These are phyloP conservation scores for Syncephalis fuscata DNA, from an alignment of 371 early-diverging fungal species.

Conservation along the genomic window DNA sequence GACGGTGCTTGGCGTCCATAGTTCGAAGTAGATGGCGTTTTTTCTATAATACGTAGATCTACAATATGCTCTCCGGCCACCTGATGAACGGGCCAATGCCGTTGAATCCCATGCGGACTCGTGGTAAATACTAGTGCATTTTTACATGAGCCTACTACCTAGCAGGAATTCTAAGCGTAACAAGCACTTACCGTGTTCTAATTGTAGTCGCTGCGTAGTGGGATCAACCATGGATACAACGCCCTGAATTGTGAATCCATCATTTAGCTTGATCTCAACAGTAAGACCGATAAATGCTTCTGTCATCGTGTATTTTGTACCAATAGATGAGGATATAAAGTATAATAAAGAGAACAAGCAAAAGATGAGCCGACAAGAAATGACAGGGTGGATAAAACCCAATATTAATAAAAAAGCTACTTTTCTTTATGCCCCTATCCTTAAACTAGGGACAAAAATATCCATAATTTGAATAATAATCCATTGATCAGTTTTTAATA, in stretches of 20 bases:
- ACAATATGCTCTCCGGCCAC: slow-evolving; percentile 19
- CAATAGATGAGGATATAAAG: neutral
- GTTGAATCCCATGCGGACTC: neutral
- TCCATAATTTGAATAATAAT: too few species aligned
- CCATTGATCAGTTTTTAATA: too few species aligned
- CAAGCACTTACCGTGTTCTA: slow-evolving; percentile 26
- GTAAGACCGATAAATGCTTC: slow-evolving; percentile 33
- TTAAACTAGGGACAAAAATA: too few species aligned
- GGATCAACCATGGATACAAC: slow-evolving; percentile 30
- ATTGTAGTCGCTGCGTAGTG: slow-evolving; percentile 24
- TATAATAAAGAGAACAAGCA: too few species aligned
- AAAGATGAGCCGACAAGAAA: too few species aligned
- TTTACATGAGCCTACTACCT: too few species aligned
- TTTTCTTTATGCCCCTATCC: too few species aligned
- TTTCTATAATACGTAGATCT: slow-evolving; percentile 1
- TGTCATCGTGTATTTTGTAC: slow-evolving; percentile 18
- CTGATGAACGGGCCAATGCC: slow-evolving; percentile 18
- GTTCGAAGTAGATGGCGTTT: neutral
- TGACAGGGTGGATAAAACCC: too few species aligned
- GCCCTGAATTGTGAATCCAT: slow-evolving; percentile 26
- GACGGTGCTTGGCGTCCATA: neutral
- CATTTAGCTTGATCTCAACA: slow-evolving; percentile 23
- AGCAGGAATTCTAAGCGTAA: too few species aligned
- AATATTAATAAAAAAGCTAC: too few species aligned
- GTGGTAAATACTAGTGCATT: too few species aligned